Conservation (phyloP, 306 rosid species). For the Cucurbita ficifolia region DNA sequence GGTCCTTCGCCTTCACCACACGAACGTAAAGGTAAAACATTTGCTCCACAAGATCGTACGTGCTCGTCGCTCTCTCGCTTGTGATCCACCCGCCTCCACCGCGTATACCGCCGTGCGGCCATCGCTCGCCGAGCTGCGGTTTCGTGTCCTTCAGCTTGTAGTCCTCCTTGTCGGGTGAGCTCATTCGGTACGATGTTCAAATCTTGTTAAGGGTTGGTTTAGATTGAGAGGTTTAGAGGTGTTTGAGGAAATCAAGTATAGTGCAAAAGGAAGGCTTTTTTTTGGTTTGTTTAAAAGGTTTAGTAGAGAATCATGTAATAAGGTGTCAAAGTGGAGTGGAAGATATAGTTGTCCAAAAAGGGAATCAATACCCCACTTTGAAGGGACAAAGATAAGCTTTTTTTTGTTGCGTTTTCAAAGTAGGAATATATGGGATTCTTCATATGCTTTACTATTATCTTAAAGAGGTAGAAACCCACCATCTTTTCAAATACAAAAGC, state of each 20-base stretch:
- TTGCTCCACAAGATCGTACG: constrained; percentile 73
- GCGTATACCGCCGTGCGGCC: constrained; percentile 75
- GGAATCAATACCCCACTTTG: constrained; percentile 16
- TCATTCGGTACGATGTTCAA: not conserved
- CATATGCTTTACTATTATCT: constrained; percentile 24
- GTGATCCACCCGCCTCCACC: constrained; percentile 70
- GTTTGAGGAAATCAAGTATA: constrained; percentile 9
- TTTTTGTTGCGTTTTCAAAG: not conserved
- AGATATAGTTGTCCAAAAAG: constrained; percentile 20
- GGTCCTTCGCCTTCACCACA: constrained; percentile 63
- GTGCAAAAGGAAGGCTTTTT: constrained; percentile 11
- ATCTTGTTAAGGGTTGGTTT: not conserved
- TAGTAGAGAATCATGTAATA: constrained; percentile 3
- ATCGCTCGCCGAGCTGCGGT: constrained; percentile 62
- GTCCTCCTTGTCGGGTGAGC: constrained; percentile 32
- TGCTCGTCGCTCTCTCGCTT: constrained; percentile 66
- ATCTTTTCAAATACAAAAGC: no score
- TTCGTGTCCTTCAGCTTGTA: constrained; percentile 67
- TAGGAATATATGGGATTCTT: not conserved
- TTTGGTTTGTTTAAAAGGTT: constrained; percentile 23
- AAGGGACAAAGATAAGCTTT: constrained; percentile 39
- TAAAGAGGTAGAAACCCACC: not conserved
- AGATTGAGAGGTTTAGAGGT: not conserved
- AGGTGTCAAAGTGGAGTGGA: not conserved
- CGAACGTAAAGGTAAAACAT: constrained; percentile 71